phyloP scores from a whole-genome alignment of 768 basidiomycete species.

The Boletus speciosus region DNA sequence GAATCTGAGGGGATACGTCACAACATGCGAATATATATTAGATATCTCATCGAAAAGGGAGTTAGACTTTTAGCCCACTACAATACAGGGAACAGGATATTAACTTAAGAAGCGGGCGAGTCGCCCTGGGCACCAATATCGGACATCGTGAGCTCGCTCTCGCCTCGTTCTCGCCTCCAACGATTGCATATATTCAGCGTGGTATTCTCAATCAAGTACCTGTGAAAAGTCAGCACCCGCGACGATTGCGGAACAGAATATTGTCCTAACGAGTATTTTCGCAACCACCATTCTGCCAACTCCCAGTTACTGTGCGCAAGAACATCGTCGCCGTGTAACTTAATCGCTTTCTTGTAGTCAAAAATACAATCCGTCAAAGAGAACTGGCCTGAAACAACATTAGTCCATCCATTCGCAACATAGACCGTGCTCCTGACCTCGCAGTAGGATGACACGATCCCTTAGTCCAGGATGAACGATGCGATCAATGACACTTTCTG shows the following conservation, averaged over 20 bases:
- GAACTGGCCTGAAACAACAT: conserved; percentile 56
- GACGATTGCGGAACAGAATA: background rate
- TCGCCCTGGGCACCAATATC: conserved; percentile 45
- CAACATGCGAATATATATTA: conserved; percentile 10
- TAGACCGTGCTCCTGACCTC: conserved; percentile 48
- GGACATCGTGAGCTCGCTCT: conserved; percentile 58
- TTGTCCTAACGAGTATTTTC: conserved; percentile 64
- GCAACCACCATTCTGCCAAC: conserved; percentile 76
- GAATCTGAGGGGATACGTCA: background rate
- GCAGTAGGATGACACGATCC: conserved; percentile 84
- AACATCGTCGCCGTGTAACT: conserved; percentile 87
- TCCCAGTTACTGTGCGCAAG: conserved; percentile 92
- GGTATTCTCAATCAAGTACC: conserved; percentile 74
- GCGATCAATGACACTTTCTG: conserved; percentile 89
- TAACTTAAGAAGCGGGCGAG: conserved; percentile 23
- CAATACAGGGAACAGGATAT: conserved; percentile 4
- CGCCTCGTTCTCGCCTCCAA: conserved; percentile 86
- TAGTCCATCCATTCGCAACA: background rate
- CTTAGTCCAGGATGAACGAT: conserved; percentile 87
- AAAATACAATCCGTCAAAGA: conserved; percentile 77
- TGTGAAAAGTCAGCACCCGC: conserved; percentile 27
- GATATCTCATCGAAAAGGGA: background rate
- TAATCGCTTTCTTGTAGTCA: conserved; percentile 64
- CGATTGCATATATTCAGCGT: conserved; percentile 73
- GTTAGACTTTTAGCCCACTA: background rate